Evolutionary conservation across 176 grass and related monocot genomes (phyloP), one percentile per base, ranked within the genome.

Genomic region (Triticum dicoccoides): DNA sequence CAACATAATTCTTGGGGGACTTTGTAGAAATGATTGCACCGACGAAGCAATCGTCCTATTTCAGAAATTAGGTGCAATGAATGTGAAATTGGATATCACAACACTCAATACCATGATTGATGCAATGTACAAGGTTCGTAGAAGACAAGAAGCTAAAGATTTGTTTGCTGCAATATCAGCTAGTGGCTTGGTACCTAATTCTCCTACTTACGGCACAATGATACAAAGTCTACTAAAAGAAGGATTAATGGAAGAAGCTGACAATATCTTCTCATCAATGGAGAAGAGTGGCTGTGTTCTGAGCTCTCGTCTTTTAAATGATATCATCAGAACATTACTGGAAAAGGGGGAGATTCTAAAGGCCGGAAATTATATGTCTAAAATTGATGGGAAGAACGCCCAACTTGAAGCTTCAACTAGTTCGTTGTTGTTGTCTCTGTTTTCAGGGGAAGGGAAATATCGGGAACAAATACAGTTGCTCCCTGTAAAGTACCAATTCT

Each of bases 341-440:
- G 21, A 44, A 14, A 73, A 44, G 2, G 69, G 69, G 0, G 69
- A 73, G 1, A 44, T 69, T 9, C 32, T 20, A 13, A 69, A 18
- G 65, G 30, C 65, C 0, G 65, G 65, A 69, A 4, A 69, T 4
- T 69, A 69, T 4, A 35, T 69, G 65, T 69, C 65, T 69, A 69
- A 35, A 69, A 15, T 69, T 39, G 69, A 72, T 72, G 69, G 37
- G 1, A 21, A 72, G 10, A 5, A 5, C 69, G 24, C 42, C 69
- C 42, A 37, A 44, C 37, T 72, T 72, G 70, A 73, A 73, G 70
- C 70, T 73, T 45, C 70, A 73, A 73, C 70, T 25, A 30, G 29
- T 30, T 30, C 29, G 29, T 30, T 30, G 29, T 30, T 30, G 29
- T 30, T 30, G 29, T 30, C 29, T 30, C 29, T 30, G 29, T 30